These are phyloP conservation scores for Mariannaea elegans DNA, from an alignment of 2,329 filamentous ascomycete genomes.

Conservation along the genomic window DNA sequence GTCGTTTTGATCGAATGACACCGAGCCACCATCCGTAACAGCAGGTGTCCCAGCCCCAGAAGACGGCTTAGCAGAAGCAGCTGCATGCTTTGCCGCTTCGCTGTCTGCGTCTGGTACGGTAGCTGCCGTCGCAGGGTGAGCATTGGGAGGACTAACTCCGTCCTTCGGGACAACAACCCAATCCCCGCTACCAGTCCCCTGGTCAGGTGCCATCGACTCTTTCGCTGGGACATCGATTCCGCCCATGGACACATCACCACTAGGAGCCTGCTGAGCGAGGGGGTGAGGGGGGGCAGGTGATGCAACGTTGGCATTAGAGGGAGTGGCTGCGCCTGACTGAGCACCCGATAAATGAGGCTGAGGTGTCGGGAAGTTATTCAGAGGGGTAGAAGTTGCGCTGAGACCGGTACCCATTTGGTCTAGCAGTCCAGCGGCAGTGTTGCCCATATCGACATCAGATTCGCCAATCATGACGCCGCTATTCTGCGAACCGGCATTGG, in stretches of 20 bases:
- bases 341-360: constrained; percentile 65
- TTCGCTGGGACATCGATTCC: constrained; percentile 55
- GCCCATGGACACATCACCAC: constrained; percentile 59
- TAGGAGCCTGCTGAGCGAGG: constrained; percentile 27
- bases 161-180: constrained; percentile 81
- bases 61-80: constrained; percentile 25
- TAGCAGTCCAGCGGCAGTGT: constrained; percentile 69
- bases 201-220: constrained; percentile 55
- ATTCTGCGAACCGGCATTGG: constrained; percentile 63
- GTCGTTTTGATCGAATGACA: constrained; percentile 64
- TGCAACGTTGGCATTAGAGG: constrained; percentile 56
- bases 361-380: constrained; percentile 68
- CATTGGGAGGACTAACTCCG: constrained; percentile 53
- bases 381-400: constrained; percentile 67
- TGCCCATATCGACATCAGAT: constrained; percentile 71
- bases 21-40: constrained; percentile 52
- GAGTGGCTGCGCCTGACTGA: constrained; percentile 67
- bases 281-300: constrained; percentile 52
- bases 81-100: constrained; percentile 33
- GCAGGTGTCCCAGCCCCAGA: constrained; percentile 37
- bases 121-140: constrained; percentile 1
- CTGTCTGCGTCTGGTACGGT: constrained; percentile 22
- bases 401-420: constrained; percentile 74
- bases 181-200: constrained; percentile 66
- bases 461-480: constrained; percentile 67